Evolutionary conservation across 495 filamentous ascomycete genomes (phyloP), one percentile per base, ranked within the genome.

Genomic region (Saxophila tyrrhenica): DNA sequence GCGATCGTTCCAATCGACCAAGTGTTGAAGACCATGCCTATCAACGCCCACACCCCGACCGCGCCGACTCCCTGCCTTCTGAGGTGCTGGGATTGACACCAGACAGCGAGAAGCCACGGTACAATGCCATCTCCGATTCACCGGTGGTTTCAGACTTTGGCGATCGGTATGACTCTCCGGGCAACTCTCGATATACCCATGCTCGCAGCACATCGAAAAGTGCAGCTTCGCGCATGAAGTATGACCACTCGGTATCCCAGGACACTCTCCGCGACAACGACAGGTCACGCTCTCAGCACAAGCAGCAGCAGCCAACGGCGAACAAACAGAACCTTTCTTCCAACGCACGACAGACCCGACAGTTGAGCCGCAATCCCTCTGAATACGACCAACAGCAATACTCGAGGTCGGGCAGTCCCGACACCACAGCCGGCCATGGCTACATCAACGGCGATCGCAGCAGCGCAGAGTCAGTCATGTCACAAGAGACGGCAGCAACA

Each of bases 401-500:
- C 41, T 44, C 41, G 41, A 3, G 19, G 17, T 21, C 41, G n/a
- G 41, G 15, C 3, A 17, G 16, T 17, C 41, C 41, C 19, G 41
- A 44, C 17, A 21, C 41, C 17, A 44, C 41, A n/a, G 17, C 41
- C 41, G 41, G 17, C 7, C 41, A n/a, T 44, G 41, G 41, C 25
- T 51, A 47, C 29, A 48, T 22, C 21, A 54, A 57, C 11, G 61
- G 64, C 11, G 62, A 61, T 16, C 51, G 61, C 1, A 69, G 68
- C 50, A 69, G 65, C n/a, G 65, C 57, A 0, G 55, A 61, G 2
- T 70, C 66, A 7, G 51, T 67, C 32, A 54, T 65, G 23, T 70
- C 69, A 3, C 64, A 69, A 51, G 66, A 68, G 42, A 72, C 69
- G 3, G 25, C 42, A n/a, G 65, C 65, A n/a, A 65, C 69, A 3